Evolutionary conservation across 1,139 yeast species (phyloP), one percentile per base, ranked within the genome.

Genomic region (Suhomyces kunorum): DNA sequence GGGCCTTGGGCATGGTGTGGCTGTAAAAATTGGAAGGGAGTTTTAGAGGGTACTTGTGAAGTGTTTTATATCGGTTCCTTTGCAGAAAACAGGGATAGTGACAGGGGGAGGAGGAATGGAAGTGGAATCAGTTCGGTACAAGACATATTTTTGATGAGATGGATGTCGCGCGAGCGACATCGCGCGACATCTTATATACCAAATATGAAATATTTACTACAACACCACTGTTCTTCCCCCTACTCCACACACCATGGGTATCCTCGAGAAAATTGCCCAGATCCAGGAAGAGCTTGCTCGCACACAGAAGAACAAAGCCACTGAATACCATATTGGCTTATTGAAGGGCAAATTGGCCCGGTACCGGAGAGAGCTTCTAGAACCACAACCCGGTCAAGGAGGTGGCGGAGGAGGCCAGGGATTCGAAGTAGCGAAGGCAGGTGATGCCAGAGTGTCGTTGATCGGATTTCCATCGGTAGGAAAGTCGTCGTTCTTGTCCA

Each of bases 381-480:
- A 90, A 51, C 98, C 97, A 11, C 84, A 87, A 40, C 86, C 92
- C 2, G 77, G 77, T 5, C 71, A 62, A 50, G 86, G 92, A 1
- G 72, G 86, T 7, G 74, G 86, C 8, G 81, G 86, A 8, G 83
- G 85, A 16, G 94, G 97, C 4, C 87, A 85, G 51, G 98, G 98
- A 1, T 92, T 92, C 59, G 98, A 92, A 64, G 97, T 92, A 4
- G 82, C 90, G 39, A 92, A 92, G 60, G 86, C 94, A 24, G 98
- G 98, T 20, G 97, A 90, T 71, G 98, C 98, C 1, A 75, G 98
- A 50, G 96, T 88, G 1, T 95, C 95, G 13, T 71, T 92, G 40
- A 90, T 92, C 64, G 98, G 98, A 36, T 92, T 90, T 63, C 98
- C 98, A 8, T 89, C 97, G 3, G 98, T 92, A 18, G 98, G 98